Percentiles rank a stretch among this genome's conserved stretches.
Conservation (phyloP, 2,329 filamentous ascomycete species). For the Xylaria sp. region DNA sequence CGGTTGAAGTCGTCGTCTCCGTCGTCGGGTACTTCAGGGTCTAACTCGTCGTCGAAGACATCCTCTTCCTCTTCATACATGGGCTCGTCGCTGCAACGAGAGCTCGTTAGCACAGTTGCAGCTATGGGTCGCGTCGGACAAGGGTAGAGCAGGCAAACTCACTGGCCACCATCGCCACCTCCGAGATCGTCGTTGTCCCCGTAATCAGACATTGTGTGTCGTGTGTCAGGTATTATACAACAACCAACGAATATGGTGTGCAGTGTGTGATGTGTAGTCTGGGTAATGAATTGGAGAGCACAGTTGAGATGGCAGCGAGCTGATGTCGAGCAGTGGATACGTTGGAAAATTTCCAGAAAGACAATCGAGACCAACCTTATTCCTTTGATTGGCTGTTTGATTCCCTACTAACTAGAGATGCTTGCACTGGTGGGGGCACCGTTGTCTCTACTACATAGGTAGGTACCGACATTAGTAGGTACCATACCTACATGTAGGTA, state of each 20-base stretch:
- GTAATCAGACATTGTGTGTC: slow-evolving; percentile 47
- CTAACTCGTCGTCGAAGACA: slow-evolving; percentile 66
- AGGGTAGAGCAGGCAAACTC: slow-evolving; percentile 23
- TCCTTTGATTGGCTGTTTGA: no score
- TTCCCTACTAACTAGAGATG: no score
- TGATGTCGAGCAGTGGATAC: slow-evolving; percentile 26
- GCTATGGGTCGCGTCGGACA: slow-evolving; percentile 32
- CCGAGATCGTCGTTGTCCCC: slow-evolving; percentile 47
- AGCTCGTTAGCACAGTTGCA: slow-evolving; percentile 49
- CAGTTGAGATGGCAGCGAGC: slow-evolving; percentile 34
- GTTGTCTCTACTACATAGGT: no score
- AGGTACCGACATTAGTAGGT: no score
- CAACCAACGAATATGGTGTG: slow-evolving; percentile 9
- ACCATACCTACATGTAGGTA: no score
- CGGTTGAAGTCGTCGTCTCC: slow-evolving; percentile 62
- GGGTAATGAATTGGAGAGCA: slow-evolving; percentile 21
- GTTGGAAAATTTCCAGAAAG: slow-evolving; percentile 43
- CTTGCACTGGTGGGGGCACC: no score
- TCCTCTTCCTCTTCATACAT: slow-evolving; percentile 75
- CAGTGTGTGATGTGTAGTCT: not conserved
- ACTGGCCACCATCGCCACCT: slow-evolving; percentile 38
- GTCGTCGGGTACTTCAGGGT: slow-evolving; percentile 63
- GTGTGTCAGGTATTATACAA: slow-evolving; percentile 38
- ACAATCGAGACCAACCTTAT: no score
- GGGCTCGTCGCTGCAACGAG: slow-evolving; percentile 69